Percentiles rank a stretch among this genome's conserved stretches.
phyloP scores from a whole-genome alignment of 176 grass and related monocot species.

The Lolium multiflorum region DNA sequence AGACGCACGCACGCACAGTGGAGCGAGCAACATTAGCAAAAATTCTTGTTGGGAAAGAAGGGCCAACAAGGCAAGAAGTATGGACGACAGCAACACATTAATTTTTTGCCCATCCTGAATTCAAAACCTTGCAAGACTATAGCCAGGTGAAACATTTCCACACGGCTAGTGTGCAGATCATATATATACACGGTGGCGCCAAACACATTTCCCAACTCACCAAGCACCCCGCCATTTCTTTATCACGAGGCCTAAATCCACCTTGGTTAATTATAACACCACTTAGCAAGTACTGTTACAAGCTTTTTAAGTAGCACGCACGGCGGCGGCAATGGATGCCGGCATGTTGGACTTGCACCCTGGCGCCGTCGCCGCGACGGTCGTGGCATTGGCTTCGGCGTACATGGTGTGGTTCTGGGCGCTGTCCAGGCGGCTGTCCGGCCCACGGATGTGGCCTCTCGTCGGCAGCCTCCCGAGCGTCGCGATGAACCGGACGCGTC shows the following conservation, averaged over 20 bases:
- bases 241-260: slow-evolving; percentile 42
- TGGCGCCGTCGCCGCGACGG: slow-evolving; percentile 27
- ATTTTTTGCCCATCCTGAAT: slow-evolving; percentile 28
- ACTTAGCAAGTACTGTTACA: background rate
- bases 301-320: slow-evolving; percentile 38
- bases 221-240: slow-evolving; percentile 42
- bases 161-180: slow-evolving; percentile 48
- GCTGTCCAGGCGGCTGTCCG: slow-evolving; percentile 66
- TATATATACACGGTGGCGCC: slow-evolving; percentile 59
- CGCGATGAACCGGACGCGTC: slow-evolving; percentile 64
- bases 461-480: slow-evolving; percentile 84
- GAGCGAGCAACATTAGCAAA: slow-evolving; percentile 37
- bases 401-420: slow-evolving; percentile 90
- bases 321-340: slow-evolving; percentile 35
- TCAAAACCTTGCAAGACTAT: slow-evolving; percentile 50
- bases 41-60: slow-evolving; percentile 59
- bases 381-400: slow-evolving; percentile 48
- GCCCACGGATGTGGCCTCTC: slow-evolving; percentile 81
- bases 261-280: slow-evolving; percentile 37
- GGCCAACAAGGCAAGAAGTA: slow-evolving; percentile 66
- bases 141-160: slow-evolving; percentile 42
- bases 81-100: slow-evolving; percentile 48
- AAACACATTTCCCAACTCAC: slow-evolving; percentile 74
- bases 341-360: slow-evolving; percentile 21
- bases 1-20: slow-evolving; percentile 4